Conservation (phyloP, 2,329 filamentous ascomycete genomes). For the Paraphoma sp. region DNA sequence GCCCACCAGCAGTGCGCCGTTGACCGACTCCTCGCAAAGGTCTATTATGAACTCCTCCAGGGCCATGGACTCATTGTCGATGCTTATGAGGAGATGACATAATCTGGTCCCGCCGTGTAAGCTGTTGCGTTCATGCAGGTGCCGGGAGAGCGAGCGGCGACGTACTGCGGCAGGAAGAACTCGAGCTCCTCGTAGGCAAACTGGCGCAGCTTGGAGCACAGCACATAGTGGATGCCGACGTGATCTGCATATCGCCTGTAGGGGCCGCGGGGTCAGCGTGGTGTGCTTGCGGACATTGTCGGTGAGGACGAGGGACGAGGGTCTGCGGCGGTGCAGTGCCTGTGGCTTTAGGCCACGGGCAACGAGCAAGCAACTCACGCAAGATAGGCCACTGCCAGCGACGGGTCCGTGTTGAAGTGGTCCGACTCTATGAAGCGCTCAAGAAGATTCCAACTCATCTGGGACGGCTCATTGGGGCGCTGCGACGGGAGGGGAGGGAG, state of each 20-base stretch:
- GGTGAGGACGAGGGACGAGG: conserved; percentile 10
- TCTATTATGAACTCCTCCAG: conserved; percentile 87
- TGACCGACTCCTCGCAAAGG: conserved; percentile 86
- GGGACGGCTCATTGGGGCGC: conserved; percentile 49
- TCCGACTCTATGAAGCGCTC: conserved; percentile 92
- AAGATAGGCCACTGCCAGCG: conserved; percentile 86
- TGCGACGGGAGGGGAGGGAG: conserved; percentile 18
- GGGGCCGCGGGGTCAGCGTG: conserved; percentile 17
- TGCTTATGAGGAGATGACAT: conserved; percentile 85
- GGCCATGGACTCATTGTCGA: conserved; percentile 91
- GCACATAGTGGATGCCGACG: conserved; percentile 87
- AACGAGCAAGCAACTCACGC: conserved; percentile 65
- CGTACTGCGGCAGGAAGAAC: conserved; percentile 78
- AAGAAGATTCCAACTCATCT: conserved; percentile 78
- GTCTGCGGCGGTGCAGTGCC: conserved; percentile 29
- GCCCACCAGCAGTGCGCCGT: conserved; percentile 79
- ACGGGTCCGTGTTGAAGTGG: conserved; percentile 91
- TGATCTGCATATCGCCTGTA: conserved; percentile 84
- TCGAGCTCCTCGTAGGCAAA: conserved; percentile 92
- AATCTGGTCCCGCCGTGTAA: conserved; percentile 52
- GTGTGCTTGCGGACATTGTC: conserved; percentile 10
- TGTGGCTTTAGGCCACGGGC: conserved; percentile 31
- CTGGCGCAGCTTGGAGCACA: conserved; percentile 86
- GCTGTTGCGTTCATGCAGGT: conserved; percentile 49
- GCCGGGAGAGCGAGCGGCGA: conserved; percentile 13